Base-by-base conservation (phyloP, 2,329 filamentous ascomycete genomes). In the Microdochium nivale region DNA sequence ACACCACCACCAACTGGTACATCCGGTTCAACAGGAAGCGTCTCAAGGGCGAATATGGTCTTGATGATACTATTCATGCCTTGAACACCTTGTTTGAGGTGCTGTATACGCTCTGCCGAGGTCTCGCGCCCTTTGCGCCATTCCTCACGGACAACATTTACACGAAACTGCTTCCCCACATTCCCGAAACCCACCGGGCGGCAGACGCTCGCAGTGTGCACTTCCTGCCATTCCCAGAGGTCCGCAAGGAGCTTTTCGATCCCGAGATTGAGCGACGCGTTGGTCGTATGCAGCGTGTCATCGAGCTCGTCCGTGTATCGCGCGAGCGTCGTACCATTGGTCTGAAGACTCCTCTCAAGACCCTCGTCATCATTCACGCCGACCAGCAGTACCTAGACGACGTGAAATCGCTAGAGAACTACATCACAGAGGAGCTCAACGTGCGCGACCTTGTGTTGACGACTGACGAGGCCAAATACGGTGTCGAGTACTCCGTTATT, bases 1-100 rank as follows among this genome's bases (percentile, higher is more conserved):
- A 96, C 63, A 90, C 95, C 70, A 90, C 88, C 3, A 96, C 91
- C n/a, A 97, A 97, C 70, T 96, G 91, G 91, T 96, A 96, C 71
- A 96, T 96, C 67, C 82, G 90, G 55, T 95, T 96, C 75, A 96
- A 96, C 75, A 81, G 91, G 51, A 88, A 83, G 63, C 79, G 86
- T 46, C 70, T 89, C 51, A 89, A 89, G 77, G 86, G 86, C 48
- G 85, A 58, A 47, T 54, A 56, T n/a, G 90, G 90, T 19, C 70
- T 89, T 24, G 80, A 91, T 14, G 94, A 97, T 65, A 96, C 94
- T 11, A 75, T 86, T 49, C 89, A 95, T 63, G 94, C 92, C 0
- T 77, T 99, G 51, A 96, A 97, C 70, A 92, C 94, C 2, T 80
- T 97, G 8, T 96, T 95, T 62, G 90, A 96, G 70, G 88, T 96